Conservation (phyloP, 1,284 basidiomycete species). For the Irpex rosettiformis region DNA sequence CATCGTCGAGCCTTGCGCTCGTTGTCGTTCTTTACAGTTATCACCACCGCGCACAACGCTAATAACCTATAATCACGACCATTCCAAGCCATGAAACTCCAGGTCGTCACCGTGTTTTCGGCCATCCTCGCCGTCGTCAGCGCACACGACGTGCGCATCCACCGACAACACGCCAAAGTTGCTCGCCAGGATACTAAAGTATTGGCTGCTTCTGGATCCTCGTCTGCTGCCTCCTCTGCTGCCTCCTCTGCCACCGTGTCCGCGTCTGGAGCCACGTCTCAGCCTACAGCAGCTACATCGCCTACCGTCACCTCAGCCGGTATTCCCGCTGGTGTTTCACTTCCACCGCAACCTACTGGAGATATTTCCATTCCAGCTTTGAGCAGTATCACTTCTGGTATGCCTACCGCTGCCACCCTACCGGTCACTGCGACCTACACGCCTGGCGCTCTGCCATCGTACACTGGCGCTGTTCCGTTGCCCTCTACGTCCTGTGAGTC, state of each 20-base stretch:
- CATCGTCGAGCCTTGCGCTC: constrained; percentile 13
- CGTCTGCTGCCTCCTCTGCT: constrained; percentile 19
- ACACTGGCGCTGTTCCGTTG: constrained; percentile 60
- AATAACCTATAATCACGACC: constrained; percentile 14
- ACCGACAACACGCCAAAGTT: constrained; percentile 16
- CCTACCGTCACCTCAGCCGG: neutral
- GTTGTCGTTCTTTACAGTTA: constrained; percentile 13
- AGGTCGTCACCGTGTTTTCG: constrained; percentile 41
- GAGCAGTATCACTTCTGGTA: constrained; percentile 63
- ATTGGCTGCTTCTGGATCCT: constrained; percentile 10
- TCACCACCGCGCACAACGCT: constrained; percentile 1
- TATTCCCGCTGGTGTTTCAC: neutral
- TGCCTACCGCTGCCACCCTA: constrained; percentile 53
- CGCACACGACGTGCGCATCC: constrained; percentile 27
- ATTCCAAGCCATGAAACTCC: constrained; percentile 43
- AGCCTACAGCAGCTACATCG: constrained; percentile 1
- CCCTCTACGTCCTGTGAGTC: constrained; percentile 58
- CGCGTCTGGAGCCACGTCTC: too few species aligned
- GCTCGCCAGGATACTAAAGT: constrained; percentile 17
- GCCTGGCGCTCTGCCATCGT: constrained; percentile 56
- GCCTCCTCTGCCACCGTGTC: constrained; percentile 24
- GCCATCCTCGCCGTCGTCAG: constrained; percentile 33
- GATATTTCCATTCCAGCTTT: constrained; percentile 45
- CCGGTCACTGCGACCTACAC: constrained; percentile 50
- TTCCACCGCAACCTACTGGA: constrained; percentile 11